A percentile compares a stretch with the other conserved stretches of the same genome.
Conservation (phyloP, 495 filamentous ascomycete species). For the Neurospora sp. region DNA sequence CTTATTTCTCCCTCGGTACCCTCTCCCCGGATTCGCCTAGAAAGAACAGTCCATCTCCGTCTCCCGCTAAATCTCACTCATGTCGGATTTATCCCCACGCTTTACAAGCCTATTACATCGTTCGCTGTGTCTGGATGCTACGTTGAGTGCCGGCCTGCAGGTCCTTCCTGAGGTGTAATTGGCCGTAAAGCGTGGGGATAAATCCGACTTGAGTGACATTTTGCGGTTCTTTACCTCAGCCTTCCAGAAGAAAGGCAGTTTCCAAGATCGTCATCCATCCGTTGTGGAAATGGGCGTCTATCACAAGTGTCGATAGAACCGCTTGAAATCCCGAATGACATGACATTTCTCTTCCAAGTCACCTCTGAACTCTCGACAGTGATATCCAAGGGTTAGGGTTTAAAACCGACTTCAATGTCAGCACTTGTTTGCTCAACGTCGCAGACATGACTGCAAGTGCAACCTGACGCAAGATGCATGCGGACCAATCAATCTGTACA, state of each 20-base stretch:
- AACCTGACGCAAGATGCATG: neutral
- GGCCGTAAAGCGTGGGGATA: too few relatives aligned
- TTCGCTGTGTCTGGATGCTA: neutral
- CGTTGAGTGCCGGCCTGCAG: too few relatives aligned
- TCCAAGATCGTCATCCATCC: neutral
- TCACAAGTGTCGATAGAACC: neutral
- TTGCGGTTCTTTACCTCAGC: too few relatives aligned
- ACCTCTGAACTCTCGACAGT: neutral
- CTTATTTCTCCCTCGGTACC: neutral
- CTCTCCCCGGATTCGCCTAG: neutral
- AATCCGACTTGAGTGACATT: too few relatives aligned
- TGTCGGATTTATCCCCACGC: neutral
- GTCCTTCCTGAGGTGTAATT: too few relatives aligned
- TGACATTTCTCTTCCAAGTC: neutral
- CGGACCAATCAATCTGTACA: neutral
- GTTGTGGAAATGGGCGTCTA: neutral
- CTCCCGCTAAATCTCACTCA: neutral
- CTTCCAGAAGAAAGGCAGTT: neutral
- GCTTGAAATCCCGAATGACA: neutral
- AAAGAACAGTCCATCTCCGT: neutral
- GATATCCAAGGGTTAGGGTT: neutral
- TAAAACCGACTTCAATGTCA: neutral
- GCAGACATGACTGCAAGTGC: neutral
- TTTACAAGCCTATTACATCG: neutral
- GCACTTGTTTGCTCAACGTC: neutral